These are phyloP conservation scores for Pseudopithomyces chartarum DNA, from an alignment of 2,329 filamentous ascomycete genomes.

Conservation along the genomic window DNA sequence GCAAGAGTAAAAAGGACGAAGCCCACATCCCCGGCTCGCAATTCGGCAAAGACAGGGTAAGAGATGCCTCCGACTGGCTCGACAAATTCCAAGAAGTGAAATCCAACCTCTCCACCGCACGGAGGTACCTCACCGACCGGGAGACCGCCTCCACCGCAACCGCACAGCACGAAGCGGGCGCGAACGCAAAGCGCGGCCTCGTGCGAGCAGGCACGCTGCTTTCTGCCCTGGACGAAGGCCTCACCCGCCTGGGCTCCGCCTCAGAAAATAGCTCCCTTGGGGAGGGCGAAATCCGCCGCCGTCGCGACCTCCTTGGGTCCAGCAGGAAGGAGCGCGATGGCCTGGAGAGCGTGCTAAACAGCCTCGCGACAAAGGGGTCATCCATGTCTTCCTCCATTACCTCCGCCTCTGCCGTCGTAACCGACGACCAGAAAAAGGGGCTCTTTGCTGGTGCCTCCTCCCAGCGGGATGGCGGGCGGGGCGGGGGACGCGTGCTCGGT, in stretches of 20 bases:
- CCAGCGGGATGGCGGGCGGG: too few relatives aligned
- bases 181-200: conserved; percentile 75
- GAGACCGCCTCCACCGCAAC: conserved; percentile 66
- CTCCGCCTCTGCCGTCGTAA: conserved; percentile 40
- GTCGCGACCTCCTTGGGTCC: conserved; percentile 71
- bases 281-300: conserved; percentile 73
- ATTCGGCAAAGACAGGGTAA: conserved; percentile 51
- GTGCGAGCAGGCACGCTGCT: conserved; percentile 71
- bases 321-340: conserved; percentile 77
- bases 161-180: conserved; percentile 69
- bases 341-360: conserved; percentile 73
- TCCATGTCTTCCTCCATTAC: too few relatives aligned
- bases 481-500: conserved; percentile 65
- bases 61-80: conserved; percentile 67
- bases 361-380: conserved; percentile 61
- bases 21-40: conserved; percentile 35
- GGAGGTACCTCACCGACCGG: conserved; percentile 68
- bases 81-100: conserved; percentile 78
- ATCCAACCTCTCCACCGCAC: conserved; percentile 68
- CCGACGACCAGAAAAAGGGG: conserved; percentile 40
- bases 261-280: too few relatives aligned
- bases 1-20: conserved; percentile 28
- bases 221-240: conserved; percentile 67
- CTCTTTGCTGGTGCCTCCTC: conserved; percentile 44
- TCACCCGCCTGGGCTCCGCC: conserved; percentile 54